These are phyloP conservation scores for Thelonectria blattea DNA, from an alignment of 2,329 filamentous ascomycete species.

Conservation along the genomic window DNA sequence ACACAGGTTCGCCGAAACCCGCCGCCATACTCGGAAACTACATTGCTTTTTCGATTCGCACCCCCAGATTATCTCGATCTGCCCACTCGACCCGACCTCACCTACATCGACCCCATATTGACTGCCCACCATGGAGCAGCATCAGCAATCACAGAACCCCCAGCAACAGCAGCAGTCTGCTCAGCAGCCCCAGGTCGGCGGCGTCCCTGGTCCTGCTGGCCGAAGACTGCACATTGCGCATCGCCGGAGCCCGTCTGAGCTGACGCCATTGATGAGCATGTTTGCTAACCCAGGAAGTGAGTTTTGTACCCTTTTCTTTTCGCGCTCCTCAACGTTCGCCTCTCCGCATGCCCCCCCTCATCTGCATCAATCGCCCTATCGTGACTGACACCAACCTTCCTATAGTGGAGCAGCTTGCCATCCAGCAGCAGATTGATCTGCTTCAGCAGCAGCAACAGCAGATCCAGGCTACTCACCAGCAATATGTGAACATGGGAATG, in stretches of 20 bases:
- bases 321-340: neutral
- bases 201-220: conserved; percentile 76
- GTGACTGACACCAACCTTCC: conserved; percentile 31
- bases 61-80: conserved; percentile 26
- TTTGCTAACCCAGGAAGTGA: conserved; percentile 70
- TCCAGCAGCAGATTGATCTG: conserved; percentile 97
- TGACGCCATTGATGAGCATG: conserved; percentile 98
- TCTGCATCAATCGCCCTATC: neutral
- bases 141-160: conserved; percentile 65
- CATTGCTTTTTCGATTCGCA: conserved; percentile 30
- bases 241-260: conserved; percentile 93
- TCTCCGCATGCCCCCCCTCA: neutral
- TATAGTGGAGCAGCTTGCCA: conserved; percentile 93
- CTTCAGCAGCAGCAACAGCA: conserved; percentile 98
- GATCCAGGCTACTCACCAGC: conserved; percentile 93
- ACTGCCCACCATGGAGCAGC: conserved; percentile 64
- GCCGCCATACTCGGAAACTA: conserved; percentile 33
- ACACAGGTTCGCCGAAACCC: conserved; percentile 33
- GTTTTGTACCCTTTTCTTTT: conserved; percentile 41
- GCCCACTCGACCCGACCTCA: conserved; percentile 24
- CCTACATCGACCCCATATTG: conserved; percentile 38
- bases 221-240: conserved; percentile 97
- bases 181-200: conserved; percentile 58
- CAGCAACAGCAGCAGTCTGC: conserved; percentile 52
- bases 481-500: conserved; percentile 98